phyloP scores from a whole-genome alignment of 2,329 filamentous ascomycete species.

The Emmonsiellopsis sp. region DNA sequence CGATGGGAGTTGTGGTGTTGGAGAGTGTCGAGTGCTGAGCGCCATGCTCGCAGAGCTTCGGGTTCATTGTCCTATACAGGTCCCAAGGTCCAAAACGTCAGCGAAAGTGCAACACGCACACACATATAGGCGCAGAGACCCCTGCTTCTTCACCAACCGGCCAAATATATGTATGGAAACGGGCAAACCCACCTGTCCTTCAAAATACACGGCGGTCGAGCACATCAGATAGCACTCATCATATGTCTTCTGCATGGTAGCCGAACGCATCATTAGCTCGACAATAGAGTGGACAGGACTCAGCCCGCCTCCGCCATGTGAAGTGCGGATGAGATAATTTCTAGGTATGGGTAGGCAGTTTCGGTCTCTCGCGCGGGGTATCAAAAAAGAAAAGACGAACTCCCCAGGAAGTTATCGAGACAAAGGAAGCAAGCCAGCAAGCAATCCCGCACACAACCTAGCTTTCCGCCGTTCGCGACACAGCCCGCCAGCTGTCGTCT shows the following conservation, averaged over 20 bases:
- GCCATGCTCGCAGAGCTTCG: constrained; percentile 88
- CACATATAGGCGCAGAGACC: background rate
- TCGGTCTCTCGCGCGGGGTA: background rate
- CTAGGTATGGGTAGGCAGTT: background rate
- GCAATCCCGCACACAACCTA: no score
- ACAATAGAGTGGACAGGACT: constrained; percentile 9
- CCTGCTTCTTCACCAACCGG: background rate
- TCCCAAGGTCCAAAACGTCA: background rate
- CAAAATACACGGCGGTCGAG: constrained; percentile 93
- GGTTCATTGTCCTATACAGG: constrained; percentile 67
- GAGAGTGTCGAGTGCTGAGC: constrained; percentile 77
- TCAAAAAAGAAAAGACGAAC: constrained; percentile 9
- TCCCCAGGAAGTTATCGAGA: background rate
- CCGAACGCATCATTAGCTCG: constrained; percentile 44
- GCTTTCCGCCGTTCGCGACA: no score
- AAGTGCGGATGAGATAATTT: background rate
- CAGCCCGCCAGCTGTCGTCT: no score
- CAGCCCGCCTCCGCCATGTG: constrained; percentile 7
- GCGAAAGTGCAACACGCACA: background rate
- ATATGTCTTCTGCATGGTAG: constrained; percentile 90
- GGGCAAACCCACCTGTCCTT: constrained; percentile 60
- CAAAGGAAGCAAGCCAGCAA: no score
- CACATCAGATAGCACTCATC: constrained; percentile 93
- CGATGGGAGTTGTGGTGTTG: constrained; percentile 75
- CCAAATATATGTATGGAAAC: background rate